Base-by-base conservation (phyloP, 2,329 filamentous ascomycete species). In the Fusarium sp. region DNA sequence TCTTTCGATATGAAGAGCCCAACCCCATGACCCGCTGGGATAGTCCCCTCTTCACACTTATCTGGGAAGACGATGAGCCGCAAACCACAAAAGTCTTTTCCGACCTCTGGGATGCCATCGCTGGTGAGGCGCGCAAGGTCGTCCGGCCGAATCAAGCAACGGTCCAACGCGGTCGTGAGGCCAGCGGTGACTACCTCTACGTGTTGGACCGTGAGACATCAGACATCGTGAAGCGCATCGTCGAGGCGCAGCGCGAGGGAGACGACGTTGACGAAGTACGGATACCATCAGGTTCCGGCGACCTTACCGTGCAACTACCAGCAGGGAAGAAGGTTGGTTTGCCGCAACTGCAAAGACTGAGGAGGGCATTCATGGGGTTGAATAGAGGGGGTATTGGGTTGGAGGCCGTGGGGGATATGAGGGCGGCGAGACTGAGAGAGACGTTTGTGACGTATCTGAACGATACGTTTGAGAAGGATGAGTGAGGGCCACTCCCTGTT, bases 11-110 rank as follows among this genome's bases (percentile, higher is more conserved):
- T 80, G 94, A 97, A 82, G 94, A 97, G 83, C 94, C 94, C 16
- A 96, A 96, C 80, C 90, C 92, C 24, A 95, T 96, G 93, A 92
- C 89, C 3, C 86, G 93, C 50, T 97, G 94, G 94, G 94, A 97
- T 80, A 93, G 92, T 64, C 94, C 94, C 2, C 87, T 96, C 3
- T 96, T 96, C 82, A 93, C 93, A 5, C 87, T 96, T 0, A 88
- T 94, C 13, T 93, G 92, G 87, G 92, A 95, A 52, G 94, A 97
- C 80, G 88, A 89, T 65, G 87, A 87, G 66, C 88, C 88, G n/a
- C 90, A 91, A 77, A 80, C 87, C 11, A 81, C 76, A 35, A 81
- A 84, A 69, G 87, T 88, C 2, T 93, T 91, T 70, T 89, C 92
- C 57, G 86, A 88, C 66, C 88, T 96, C 66, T 96, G 93, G 94